Evolutionary conservation across 371 early-diverging fungal species (phyloP).

Genomic region (Mortierella sp.): DNA sequence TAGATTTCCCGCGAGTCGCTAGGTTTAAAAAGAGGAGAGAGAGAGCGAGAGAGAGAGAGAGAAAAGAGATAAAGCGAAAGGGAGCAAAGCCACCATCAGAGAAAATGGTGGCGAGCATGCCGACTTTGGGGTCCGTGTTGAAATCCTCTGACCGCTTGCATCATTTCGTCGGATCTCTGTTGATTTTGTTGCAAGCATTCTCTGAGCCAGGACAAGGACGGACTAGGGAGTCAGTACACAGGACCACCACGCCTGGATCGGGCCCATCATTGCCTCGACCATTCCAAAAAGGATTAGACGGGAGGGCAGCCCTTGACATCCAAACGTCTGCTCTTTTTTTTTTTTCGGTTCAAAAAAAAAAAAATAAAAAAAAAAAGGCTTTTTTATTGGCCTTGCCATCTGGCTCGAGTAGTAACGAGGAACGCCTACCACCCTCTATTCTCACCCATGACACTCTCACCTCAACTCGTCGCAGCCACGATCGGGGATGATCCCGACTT

Average conservation of each 20-base stretch:
- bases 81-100: neutral
- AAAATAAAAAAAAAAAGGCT: too few relatives aligned
- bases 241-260: too few relatives aligned
- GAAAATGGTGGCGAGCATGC: neutral
- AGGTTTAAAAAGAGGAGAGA: neutral
- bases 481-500: conserved; percentile 34
- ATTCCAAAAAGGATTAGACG: neutral
- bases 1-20: too few relatives aligned
- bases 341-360: neutral
- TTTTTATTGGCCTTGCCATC: conserved; percentile 1
- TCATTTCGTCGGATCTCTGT: neutral
- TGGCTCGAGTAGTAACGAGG: too few relatives aligned
- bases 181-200: neutral
- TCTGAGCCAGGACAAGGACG: neutral
- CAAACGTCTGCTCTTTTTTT: neutral
- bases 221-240: neutral
- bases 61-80: neutral
- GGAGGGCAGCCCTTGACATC: neutral
- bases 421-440: too few relatives aligned
- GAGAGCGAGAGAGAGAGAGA: conserved; percentile 4
- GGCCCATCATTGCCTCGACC: too few relatives aligned
- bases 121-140: too few relatives aligned
- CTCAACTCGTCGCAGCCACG: conserved; percentile 26
- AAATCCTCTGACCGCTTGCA: too few relatives aligned
- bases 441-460: conserved; percentile 27